Base-by-base conservation (phyloP, 2,329 filamentous ascomycete genomes). In the Botrytis squamosa region DNA sequence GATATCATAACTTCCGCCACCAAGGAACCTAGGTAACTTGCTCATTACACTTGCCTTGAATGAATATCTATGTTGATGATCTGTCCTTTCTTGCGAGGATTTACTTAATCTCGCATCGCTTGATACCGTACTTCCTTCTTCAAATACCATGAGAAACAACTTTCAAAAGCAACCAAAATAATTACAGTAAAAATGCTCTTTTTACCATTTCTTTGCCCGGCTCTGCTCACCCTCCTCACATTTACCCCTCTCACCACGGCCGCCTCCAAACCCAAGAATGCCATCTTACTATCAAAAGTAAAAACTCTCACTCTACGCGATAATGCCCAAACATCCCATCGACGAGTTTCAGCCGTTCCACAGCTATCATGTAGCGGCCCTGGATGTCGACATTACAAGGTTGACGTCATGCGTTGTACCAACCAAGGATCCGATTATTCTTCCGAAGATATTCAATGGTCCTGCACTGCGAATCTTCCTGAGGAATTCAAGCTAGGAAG, bases 351-450 rank as follows among this genome's bases (percentile, higher is more conserved):
- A 36, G 85, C 95, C 38, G 88, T 95, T 65, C 94, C 94, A 0
- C 91, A 97, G 84, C 88, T 98, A 22, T 88, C 86, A 79, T 98
- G 95, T 71, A 93, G 91, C 85, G 82, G 87, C 57, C 87, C 95
- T 14, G 79, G 74, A 22, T 81, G 79, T 74, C 63, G 69, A 60
- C 72, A 79, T 73, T 92, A 95, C 85, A 84, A 89, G 40, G 84
- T 97, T 75, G 92, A 97, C 78, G 85, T 92, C 20, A 93, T 98
- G 91, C 93, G 94, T 79, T 99, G 95, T 87, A 91, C 88, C 75
- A 98, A 98, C 84, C 87, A 92, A 75, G 96, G 95, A 75, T 85
- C 89, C 44, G 92, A 92, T 75, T 98, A 98, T 85, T 89, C 90
- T 76, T 82, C 85, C 62, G 90, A 96, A 83, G 92, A 97, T 81